Conservation (phyloP, 352 stramenopile genomes). For the Pythium phragmiticola region DNA sequence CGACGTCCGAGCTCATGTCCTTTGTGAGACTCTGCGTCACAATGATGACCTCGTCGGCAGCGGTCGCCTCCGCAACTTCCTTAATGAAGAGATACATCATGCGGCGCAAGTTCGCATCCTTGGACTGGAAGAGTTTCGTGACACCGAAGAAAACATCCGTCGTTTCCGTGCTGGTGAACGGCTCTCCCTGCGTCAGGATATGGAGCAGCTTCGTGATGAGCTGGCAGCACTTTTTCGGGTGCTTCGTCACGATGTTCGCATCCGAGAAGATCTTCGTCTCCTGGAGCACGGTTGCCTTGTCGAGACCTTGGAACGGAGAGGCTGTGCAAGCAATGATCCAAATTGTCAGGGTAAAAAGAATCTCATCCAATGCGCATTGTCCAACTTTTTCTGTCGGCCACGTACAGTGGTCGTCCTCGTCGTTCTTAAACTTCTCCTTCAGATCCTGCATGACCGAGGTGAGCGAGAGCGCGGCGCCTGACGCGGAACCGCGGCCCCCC, state of each 20-base stretch:
- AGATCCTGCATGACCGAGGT: conserved; percentile 93
- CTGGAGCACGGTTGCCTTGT: conserved; percentile 96
- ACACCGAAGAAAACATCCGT: conserved; percentile 99
- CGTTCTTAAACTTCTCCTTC: conserved; percentile 99
- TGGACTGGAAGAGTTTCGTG: conserved; percentile 99
- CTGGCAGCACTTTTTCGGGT: conserved; percentile 98
- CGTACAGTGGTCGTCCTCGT: conserved; percentile 92
- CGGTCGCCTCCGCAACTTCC: conserved; percentile 93
- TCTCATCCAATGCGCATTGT: too few relatives aligned
- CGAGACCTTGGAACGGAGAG: conserved; percentile 93
- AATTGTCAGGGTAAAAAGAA: background rate
- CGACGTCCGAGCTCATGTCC: conserved; percentile 98
- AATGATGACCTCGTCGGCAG: conserved; percentile 97
- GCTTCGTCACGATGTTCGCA: conserved; percentile 94
- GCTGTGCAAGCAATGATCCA: conserved; percentile 33
- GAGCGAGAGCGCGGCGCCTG: conserved; percentile 49
- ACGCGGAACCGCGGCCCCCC: conserved; percentile 31
- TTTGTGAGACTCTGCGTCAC: conserved; percentile 99
- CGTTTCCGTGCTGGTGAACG: conserved; percentile 94
- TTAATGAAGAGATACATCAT: conserved; percentile 99
- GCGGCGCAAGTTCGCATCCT: conserved; percentile 95
- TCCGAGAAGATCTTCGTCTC: conserved; percentile 99
- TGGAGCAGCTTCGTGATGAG: conserved; percentile 99
- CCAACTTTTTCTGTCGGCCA: background rate
- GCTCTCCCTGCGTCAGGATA: conserved; percentile 97